phyloP scores from a whole-genome alignment of 1,284 basidiomycete genomes.

The Wallemia ichthyophaga region DNA sequence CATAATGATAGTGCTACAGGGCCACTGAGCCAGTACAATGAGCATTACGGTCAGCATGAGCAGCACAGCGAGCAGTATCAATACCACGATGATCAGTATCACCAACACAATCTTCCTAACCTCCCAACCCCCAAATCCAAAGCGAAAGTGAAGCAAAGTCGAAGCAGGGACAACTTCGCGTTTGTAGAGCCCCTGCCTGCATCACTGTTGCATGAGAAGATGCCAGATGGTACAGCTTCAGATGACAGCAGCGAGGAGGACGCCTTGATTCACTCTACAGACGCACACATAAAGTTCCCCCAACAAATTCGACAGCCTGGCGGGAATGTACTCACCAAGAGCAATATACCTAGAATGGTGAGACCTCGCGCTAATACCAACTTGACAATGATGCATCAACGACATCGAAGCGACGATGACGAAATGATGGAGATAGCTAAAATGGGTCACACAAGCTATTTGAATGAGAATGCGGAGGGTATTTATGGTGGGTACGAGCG shows the following conservation, averaged over 20 bases:
- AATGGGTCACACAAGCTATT: neutral
- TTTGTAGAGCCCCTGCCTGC: neutral
- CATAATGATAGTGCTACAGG: neutral
- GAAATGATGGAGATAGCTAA: neutral
- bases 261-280: neutral
- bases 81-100: too few relatives aligned
- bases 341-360: neutral
- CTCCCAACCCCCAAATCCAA: too few relatives aligned
- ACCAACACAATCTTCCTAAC: too few relatives aligned
- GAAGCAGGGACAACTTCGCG: neutral
- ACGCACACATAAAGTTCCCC: neutral
- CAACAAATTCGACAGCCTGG: neutral
- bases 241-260: neutral
- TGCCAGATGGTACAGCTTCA: neutral
- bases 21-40: neutral
- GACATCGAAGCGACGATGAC: neutral
- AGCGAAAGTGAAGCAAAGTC: neutral
- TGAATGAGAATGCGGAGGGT: neutral
- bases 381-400: neutral
- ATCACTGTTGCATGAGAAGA: neutral
- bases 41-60: too few relatives aligned
- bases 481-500: neutral
- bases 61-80: too few relatives aligned
- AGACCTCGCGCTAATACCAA: neutral
- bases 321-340: neutral